Conservation (phyloP, 2,329 filamentous ascomycete genomes). For the Hirsutella thompsonii region DNA sequence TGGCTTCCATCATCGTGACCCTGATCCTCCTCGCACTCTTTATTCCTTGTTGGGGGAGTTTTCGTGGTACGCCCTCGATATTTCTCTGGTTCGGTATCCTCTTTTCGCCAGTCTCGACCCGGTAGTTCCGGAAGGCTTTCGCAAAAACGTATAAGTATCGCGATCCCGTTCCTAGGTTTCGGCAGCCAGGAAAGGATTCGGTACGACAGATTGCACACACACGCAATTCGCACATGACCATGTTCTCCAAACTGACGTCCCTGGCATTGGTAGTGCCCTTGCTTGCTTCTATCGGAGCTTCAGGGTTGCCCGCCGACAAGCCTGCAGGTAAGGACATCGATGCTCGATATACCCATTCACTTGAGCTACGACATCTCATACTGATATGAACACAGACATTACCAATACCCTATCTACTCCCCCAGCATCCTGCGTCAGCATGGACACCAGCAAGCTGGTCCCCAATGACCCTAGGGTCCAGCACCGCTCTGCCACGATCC, state of each 20-base stretch:
- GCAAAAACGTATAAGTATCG: no score
- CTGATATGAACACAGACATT: no score
- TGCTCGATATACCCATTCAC: no score
- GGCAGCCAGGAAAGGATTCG: not conserved
- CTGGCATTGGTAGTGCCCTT: not conserved
- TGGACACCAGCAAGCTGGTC: constrained; percentile 50
- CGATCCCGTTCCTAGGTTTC: not conserved
- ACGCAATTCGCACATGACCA: not conserved
- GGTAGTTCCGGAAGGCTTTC: no score
- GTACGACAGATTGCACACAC: not conserved
- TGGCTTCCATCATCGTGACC: no score
- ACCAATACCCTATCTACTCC: no score
- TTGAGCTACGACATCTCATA: no score
- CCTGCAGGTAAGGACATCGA: not conserved
- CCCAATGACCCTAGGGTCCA: constrained; percentile 54
- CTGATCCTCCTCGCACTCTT: no score
- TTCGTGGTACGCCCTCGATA: no score
- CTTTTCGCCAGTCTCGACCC: no score
- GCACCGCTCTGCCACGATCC: constrained; percentile 48
- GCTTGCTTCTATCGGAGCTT: not conserved
- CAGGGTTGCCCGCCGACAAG: not conserved
- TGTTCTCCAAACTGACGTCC: not conserved
- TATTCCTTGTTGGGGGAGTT: no score
- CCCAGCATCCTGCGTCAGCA: constrained; percentile 12
- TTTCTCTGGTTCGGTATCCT: no score